A percentile compares a stretch with the other conserved stretches of the same genome.
Evolutionary conservation across 2,329 filamentous ascomycete species (phyloP).

Genomic region (Cordyceps pruinosa): DNA sequence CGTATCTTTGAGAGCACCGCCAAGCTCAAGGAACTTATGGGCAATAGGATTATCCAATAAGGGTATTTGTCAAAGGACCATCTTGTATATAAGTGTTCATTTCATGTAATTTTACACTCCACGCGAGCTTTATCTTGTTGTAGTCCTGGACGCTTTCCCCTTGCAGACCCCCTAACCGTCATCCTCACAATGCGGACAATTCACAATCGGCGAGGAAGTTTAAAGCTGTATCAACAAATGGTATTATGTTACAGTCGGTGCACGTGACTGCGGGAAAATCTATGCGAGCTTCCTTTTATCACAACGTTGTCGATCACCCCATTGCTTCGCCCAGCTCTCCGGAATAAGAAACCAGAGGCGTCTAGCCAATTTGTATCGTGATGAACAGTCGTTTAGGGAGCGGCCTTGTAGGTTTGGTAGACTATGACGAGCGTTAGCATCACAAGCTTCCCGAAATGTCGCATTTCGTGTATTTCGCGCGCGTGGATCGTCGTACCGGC

Average conservation of each 20-base stretch:
- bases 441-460: background rate
- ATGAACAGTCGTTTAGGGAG: conserved; percentile 23
- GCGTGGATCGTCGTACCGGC: conserved; percentile 38
- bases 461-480: background rate
- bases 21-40: background rate
- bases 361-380: background rate
- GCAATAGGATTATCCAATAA: background rate
- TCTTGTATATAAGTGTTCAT: conserved; percentile 5
- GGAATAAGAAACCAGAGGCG: background rate
- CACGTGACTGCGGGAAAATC: conserved; percentile 11
- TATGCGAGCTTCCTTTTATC: conserved; percentile 13
- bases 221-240: conserved; percentile 9
- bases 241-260: conserved; percentile 14
- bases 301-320: conserved; percentile 2
- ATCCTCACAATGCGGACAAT: background rate
- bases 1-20: background rate
- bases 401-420: conserved; percentile 39
- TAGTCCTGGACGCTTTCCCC: background rate
- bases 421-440: conserved; percentile 30
- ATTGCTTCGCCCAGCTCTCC: background rate
- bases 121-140: conserved; percentile 15
- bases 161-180: background rate
- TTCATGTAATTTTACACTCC: background rate
- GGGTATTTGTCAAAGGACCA: too few relatives aligned
- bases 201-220: background rate